phyloP scores from a whole-genome alignment of 2,329 filamentous ascomycete genomes.

The Diaporthe ilicicola region DNA sequence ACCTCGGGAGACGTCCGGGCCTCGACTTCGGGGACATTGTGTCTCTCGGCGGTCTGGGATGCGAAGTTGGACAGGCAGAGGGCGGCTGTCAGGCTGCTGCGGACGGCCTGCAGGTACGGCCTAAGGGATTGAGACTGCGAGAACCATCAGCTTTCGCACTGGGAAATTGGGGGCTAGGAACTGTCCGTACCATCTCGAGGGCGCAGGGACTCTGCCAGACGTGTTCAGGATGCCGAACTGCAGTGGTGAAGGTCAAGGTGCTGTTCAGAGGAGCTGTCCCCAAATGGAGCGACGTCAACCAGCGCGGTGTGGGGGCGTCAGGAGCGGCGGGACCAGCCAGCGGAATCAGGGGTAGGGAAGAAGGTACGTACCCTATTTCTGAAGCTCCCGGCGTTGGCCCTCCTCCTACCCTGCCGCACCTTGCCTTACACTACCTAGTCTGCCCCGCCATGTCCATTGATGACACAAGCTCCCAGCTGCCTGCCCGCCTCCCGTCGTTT shows the following conservation, averaged over 20 bases:
- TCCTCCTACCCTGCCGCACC: slow-evolving; percentile 3
- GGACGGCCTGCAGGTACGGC: slow-evolving; percentile 95
- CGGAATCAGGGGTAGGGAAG: slow-evolving; percentile 22
- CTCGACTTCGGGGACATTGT: slow-evolving; percentile 98
- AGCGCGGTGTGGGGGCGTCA: slow-evolving; percentile 21
- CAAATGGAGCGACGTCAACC: slow-evolving; percentile 26
- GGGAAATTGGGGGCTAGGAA: background rate
- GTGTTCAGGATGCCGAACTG: slow-evolving; percentile 27
- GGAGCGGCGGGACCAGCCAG: slow-evolving; percentile 19
- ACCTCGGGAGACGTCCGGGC: slow-evolving; percentile 92
- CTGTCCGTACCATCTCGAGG: slow-evolving; percentile 24
- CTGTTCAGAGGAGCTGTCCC: slow-evolving; percentile 13
- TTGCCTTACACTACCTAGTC: background rate
- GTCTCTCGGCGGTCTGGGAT: slow-evolving; percentile 93
- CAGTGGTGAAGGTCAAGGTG: slow-evolving; percentile 23
- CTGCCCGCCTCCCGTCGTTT: slow-evolving; percentile 15
- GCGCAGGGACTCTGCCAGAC: background rate
- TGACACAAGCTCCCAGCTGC: slow-evolving; percentile 31
- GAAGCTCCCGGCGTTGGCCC: background rate
- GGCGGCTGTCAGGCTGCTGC: slow-evolving; percentile 91
- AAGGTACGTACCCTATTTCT: slow-evolving; percentile 25
- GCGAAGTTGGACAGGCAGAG: slow-evolving; percentile 97
- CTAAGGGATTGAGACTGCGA: slow-evolving; percentile 91
- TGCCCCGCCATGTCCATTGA: slow-evolving; percentile 25
- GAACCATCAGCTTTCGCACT: slow-evolving; percentile 37